These are phyloP conservation scores for Asclepias syriaca DNA, from an alignment of 257 asterid genomes.

Conservation along the genomic window DNA sequence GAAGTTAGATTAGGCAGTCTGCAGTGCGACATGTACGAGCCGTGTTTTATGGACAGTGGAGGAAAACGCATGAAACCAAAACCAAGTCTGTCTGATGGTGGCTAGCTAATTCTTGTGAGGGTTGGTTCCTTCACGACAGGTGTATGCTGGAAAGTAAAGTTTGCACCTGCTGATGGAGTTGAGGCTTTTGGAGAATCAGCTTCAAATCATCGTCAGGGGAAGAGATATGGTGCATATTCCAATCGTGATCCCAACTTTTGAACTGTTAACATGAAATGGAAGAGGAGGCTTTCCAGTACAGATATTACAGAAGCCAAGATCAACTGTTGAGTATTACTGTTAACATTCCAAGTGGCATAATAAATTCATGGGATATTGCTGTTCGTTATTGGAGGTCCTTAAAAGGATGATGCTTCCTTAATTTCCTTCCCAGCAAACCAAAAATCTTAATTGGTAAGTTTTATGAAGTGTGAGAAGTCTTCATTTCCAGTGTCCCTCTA, in stretches of 20 bases:
- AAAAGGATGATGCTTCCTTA: too few relatives aligned
- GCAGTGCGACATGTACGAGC: conserved; percentile 32
- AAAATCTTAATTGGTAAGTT: not conserved
- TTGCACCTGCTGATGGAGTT: conserved; percentile 37
- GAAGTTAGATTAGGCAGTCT: conserved; percentile 32
- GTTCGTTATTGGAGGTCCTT: conserved; percentile 25
- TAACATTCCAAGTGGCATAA: conserved; percentile 33
- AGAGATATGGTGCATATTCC: conserved; percentile 26
- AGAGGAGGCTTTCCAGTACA: conserved; percentile 20
- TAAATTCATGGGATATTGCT: conserved; percentile 44
- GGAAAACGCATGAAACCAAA: not conserved
- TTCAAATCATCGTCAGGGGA: conserved; percentile 22
- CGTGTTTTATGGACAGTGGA: not conserved
- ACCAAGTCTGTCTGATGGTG: not conserved
- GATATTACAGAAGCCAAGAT: conserved; percentile 14
- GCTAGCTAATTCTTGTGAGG: too few relatives aligned
- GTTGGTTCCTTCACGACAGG: conserved; percentile 20
- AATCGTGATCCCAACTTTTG: too few relatives aligned
- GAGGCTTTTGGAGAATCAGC: conserved; percentile 21
- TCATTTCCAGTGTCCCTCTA: not conserved
- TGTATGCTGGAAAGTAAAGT: conserved; percentile 24
- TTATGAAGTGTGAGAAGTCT: not conserved
- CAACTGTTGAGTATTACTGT: conserved; percentile 27
- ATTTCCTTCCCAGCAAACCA: too few relatives aligned
- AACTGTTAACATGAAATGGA: too few relatives aligned